Conservation (phyloP, 2,329 filamentous ascomycete genomes). For the Tolypocladium inflatum region DNA sequence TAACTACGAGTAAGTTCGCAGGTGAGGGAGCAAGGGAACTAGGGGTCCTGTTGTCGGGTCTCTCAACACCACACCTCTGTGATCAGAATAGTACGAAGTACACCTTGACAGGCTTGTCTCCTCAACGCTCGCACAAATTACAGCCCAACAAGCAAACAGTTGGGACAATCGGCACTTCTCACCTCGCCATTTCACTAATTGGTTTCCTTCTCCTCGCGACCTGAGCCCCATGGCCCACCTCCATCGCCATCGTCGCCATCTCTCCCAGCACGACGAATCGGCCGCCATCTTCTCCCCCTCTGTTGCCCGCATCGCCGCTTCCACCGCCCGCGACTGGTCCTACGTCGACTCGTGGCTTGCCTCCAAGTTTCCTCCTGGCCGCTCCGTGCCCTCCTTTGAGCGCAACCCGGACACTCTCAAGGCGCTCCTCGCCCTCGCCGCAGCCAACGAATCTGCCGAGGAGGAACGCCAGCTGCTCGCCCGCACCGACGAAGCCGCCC, state of each 20-base stretch:
- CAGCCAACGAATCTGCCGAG: conserved; percentile 68
- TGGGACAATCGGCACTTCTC: background rate
- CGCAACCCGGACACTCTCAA: conserved; percentile 77
- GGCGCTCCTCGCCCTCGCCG: conserved; percentile 62
- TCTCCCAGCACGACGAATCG: conserved; percentile 7
- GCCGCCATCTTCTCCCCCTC: conserved; percentile 59
- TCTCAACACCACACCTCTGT: too few species aligned
- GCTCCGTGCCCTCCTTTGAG: conserved; percentile 64
- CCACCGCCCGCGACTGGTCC: conserved; percentile 83
- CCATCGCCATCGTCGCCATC: background rate
- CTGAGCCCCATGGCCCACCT: background rate
- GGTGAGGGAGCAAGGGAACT: too few species aligned
- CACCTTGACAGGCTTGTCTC: background rate
- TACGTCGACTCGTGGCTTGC: conserved; percentile 78
- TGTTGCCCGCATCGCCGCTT: conserved; percentile 63
- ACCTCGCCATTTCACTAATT: background rate
- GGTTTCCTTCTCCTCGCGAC: background rate
- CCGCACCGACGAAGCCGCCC: conserved; percentile 47
- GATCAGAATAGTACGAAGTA: too few species aligned
- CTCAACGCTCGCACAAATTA: background rate
- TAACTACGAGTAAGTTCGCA: too few species aligned
- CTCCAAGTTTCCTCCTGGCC: conserved; percentile 55
- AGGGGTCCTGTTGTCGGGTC: too few species aligned
- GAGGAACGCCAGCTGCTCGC: conserved; percentile 54
- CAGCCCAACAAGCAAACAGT: background rate